Conservation (phyloP, 2,329 filamentous ascomycete species). For the Aureobasidium pullulans region DNA sequence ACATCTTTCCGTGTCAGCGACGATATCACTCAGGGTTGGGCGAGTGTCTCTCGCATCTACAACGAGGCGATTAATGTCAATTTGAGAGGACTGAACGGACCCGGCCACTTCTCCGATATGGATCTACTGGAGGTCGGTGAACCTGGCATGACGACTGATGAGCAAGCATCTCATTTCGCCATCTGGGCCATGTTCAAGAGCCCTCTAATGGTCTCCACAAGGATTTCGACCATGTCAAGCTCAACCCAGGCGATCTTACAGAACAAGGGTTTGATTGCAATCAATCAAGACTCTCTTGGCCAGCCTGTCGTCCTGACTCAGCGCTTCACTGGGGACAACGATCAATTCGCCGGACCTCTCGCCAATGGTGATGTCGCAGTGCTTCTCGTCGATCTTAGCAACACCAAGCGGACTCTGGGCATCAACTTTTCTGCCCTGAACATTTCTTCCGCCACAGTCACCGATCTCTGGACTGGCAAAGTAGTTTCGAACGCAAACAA, state of each 20-base stretch:
- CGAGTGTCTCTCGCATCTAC: constrained; percentile 24
- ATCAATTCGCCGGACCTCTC: constrained; percentile 33
- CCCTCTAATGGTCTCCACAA: constrained; percentile 23
- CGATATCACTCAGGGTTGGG: constrained; percentile 25
- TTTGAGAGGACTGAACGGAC: constrained; percentile 20
- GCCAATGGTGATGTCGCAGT: constrained; percentile 29
- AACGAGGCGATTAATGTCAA: constrained; percentile 26
- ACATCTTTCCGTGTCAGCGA: constrained; percentile 26
- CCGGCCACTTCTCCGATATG: constrained; percentile 24
- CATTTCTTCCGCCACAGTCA: constrained; percentile 28
- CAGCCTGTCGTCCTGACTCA: constrained; percentile 44
- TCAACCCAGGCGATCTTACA: constrained; percentile 25
- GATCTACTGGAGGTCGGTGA: constrained; percentile 26
- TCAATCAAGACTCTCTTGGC: constrained; percentile 51
- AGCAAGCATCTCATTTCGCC: constrained; percentile 25
- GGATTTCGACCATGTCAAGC: constrained; percentile 17
- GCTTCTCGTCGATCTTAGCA: constrained; percentile 32
- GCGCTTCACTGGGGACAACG: constrained; percentile 32
- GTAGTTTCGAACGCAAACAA: constrained; percentile 15
- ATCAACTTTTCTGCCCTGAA: constrained; percentile 28
- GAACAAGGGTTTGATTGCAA: constrained; percentile 49
- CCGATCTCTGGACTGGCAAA: constrained; percentile 30
- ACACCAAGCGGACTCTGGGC: constrained; percentile 25
- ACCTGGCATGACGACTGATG: constrained; percentile 22
- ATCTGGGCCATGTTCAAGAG: constrained; percentile 26